A percentile compares a stretch with the other conserved stretches of the same genome.
These are phyloP conservation scores for Diaporthe eres DNA, from an alignment of 2,329 filamentous ascomycete species.

Conservation along the genomic window DNA sequence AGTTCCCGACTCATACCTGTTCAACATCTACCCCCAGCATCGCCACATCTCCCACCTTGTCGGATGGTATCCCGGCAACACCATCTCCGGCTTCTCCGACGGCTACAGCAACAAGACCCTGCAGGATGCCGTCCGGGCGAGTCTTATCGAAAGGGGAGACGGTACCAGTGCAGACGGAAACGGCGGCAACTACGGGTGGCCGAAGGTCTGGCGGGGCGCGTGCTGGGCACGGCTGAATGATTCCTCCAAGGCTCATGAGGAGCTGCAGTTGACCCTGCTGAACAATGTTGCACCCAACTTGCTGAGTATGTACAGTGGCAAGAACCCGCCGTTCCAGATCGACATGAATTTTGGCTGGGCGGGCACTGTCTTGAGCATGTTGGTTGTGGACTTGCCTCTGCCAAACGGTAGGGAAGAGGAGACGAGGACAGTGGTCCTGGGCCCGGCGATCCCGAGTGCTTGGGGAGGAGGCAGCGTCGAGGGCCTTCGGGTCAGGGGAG, in stretches of 20 bases:
- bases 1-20: slow-evolving; percentile 54
- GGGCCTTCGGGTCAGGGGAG: slow-evolving; percentile 60
- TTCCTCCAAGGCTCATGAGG: slow-evolving; percentile 61
- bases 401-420: slow-evolving; percentile 43
- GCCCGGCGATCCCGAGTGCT: slow-evolving; percentile 60
- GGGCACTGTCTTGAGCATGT: slow-evolving; percentile 65
- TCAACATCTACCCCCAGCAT: slow-evolving; percentile 49
- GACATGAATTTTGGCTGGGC: slow-evolving; percentile 70
- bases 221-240: slow-evolving; percentile 70
- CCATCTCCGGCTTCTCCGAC: slow-evolving; percentile 58
- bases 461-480: slow-evolving; percentile 61
- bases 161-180: slow-evolving; percentile 36
- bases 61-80: slow-evolving; percentile 69
- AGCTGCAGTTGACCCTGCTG: slow-evolving; percentile 62
- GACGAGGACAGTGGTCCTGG: slow-evolving; percentile 57
- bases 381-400: slow-evolving; percentile 63
- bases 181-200: slow-evolving; percentile 66
- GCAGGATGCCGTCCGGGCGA: slow-evolving; percentile 59
- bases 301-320: slow-evolving; percentile 64
- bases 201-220: slow-evolving; percentile 69
- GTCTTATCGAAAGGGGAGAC: slow-evolving; percentile 51
- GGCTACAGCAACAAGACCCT: slow-evolving; percentile 60
- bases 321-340: slow-evolving; percentile 67
- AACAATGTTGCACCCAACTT: slow-evolving; percentile 65
- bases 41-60: slow-evolving; percentile 69